These are phyloP conservation scores for Ogataea pilisensis DNA, from an alignment of 805 yeast species.

Conservation along the genomic window DNA sequence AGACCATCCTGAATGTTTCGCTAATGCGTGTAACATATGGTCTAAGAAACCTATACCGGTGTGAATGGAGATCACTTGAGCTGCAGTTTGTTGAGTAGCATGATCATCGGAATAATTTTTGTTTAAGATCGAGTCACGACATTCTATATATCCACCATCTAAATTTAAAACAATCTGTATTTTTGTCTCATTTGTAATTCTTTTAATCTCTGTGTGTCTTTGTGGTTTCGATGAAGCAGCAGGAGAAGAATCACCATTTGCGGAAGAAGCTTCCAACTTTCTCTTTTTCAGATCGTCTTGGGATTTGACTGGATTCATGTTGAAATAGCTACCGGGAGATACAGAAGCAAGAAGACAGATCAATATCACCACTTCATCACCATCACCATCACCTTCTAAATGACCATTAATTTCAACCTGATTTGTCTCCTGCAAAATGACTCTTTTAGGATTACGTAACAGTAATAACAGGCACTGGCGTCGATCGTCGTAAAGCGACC, in stretches of 20 bases:
- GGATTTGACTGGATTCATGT: conserved; percentile 5
- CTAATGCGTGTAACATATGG: conserved; percentile 96
- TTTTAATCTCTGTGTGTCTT: conserved; percentile 44
- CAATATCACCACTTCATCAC: no score
- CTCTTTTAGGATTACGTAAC: no score
- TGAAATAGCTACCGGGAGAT: background rate
- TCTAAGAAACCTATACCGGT: conserved; percentile 95
- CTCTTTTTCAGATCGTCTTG: conserved; percentile 14
- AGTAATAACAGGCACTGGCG: no score
- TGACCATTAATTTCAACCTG: no score
- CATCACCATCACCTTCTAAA: no score
- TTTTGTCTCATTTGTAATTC: conserved; percentile 91
- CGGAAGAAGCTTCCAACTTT: conserved; percentile 7
- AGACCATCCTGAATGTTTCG: conserved; percentile 97
- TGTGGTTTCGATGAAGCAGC: conserved; percentile 9
- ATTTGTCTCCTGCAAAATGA: no score
- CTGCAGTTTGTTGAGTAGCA: conserved; percentile 64
- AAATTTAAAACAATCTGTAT: conserved; percentile 80
- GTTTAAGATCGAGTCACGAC: conserved; percentile 55
- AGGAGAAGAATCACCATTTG: no score
- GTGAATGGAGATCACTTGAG: conserved; percentile 74
- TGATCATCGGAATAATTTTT: conserved; percentile 18
- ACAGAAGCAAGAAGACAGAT: conserved; percentile 8
- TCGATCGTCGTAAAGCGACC: no score
- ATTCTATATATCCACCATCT: conserved; percentile 76